Conservation (phyloP, 2,329 filamentous ascomycete genomes). For the Chalaropsis thielavioides region DNA sequence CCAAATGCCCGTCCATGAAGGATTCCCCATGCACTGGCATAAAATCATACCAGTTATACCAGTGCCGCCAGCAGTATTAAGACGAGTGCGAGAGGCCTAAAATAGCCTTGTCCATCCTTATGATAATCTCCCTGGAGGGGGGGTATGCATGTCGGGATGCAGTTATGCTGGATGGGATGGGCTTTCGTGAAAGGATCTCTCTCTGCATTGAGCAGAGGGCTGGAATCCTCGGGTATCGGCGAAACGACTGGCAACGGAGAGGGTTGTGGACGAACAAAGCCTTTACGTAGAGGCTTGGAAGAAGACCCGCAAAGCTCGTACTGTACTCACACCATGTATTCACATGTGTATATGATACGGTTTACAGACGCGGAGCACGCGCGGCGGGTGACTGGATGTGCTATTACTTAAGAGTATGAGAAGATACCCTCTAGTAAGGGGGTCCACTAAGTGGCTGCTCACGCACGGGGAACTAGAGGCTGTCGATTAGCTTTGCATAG, state of each 20-base stretch:
- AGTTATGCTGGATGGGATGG: conserved; percentile 1
- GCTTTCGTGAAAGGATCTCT: neutral
- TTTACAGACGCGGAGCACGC: neutral
- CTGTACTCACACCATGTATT: neutral
- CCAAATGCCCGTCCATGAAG: neutral
- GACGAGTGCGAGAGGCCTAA: neutral
- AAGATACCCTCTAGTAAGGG: neutral
- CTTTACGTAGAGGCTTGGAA: neutral
- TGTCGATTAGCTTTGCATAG: neutral
- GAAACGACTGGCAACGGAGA: neutral
- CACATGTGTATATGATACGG: neutral
- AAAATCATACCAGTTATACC: neutral
- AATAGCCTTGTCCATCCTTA: conserved; percentile 3
- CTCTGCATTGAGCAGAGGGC: neutral
- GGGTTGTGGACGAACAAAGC: neutral
- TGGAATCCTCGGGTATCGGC: neutral
- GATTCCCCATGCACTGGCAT: neutral
- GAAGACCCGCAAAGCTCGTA: neutral
- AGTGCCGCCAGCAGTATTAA: neutral
- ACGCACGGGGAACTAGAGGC: neutral
- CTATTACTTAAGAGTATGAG: neutral
- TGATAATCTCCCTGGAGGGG: neutral
- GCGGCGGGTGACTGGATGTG: neutral
- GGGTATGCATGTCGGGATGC: neutral
- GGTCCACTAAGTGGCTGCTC: neutral